phyloP scores from a whole-genome alignment of 192 early-diverging fungal species.

The Cetraspora pellucida region DNA sequence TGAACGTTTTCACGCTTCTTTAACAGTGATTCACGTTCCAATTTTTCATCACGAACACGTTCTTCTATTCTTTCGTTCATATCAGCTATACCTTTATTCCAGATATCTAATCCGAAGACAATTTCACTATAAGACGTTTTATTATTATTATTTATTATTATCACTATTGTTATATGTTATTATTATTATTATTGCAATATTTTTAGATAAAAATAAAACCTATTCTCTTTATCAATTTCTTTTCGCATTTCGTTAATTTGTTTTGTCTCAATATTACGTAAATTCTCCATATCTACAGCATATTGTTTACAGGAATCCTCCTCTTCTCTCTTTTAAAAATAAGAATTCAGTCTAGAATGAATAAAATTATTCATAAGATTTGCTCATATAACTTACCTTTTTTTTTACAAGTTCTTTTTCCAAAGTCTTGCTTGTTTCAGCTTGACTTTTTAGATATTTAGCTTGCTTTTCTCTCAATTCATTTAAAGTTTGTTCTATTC shows the following conservation, averaged over 20 bases:
- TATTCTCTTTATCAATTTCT: slow-evolving; percentile 25
- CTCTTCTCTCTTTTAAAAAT: slow-evolving; percentile 6
- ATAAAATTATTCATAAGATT: too few species aligned
- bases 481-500: slow-evolving; percentile 16
- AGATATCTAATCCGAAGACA: slow-evolving; percentile 16
- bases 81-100: neutral
- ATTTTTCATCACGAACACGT: neutral
- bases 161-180: neutral
- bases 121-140: neutral
- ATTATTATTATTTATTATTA: neutral
- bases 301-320: neutral
- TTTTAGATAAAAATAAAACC: neutral
- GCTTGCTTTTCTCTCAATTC: slow-evolving; percentile 20
- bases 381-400: neutral
- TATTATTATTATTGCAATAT: neutral
- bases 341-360: neutral
- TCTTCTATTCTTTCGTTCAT: slow-evolving; percentile 27
- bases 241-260: slow-evolving; percentile 7
- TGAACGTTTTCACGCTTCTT: slow-evolving; percentile 17
- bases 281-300: slow-evolving; percentile 14
- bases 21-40: slow-evolving; percentile 9
- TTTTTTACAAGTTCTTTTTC: slow-evolving; percentile 1
- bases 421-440: neutral
- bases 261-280: neutral
- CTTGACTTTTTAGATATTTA: slow-evolving; percentile 6